phyloP scores from a whole-genome alignment of 1,284 basidiomycete genomes.

The Mycena sp. region DNA sequence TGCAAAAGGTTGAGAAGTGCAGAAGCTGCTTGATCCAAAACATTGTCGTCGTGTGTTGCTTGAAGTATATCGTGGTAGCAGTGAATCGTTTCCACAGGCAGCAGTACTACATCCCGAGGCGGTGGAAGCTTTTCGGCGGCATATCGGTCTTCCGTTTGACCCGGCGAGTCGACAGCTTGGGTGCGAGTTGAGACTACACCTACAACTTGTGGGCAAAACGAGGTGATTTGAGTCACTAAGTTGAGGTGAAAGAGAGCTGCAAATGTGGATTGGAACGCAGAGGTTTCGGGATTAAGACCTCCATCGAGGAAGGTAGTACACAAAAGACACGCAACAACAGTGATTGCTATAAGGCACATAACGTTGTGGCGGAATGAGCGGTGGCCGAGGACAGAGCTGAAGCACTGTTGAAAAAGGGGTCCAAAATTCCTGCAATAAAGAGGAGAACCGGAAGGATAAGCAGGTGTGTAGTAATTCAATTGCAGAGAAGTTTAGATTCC shows the following conservation, averaged over 20 bases:
- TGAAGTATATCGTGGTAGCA: conserved; percentile 3
- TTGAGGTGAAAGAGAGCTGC: background rate
- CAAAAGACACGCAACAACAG: background rate
- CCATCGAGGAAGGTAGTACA: background rate
- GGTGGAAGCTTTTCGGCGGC: too few species aligned
- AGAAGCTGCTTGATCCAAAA: conserved; percentile 1
- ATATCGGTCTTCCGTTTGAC: too few species aligned
- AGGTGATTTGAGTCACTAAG: too few species aligned
- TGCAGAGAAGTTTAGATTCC: background rate
- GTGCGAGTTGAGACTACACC: too few species aligned
- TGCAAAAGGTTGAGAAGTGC: conserved; percentile 2
- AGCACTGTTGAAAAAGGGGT: conserved; percentile 3
- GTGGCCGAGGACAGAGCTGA: background rate
- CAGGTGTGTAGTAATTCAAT: conserved; percentile 15
- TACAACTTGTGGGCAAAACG: too few species aligned
- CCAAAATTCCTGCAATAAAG: conserved; percentile 8
- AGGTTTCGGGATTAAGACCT: conserved; percentile 7
- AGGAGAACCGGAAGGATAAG: conserved; percentile 17
- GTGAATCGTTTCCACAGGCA: background rate
- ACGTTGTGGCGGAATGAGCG: background rate
- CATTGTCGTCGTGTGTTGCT: conserved; percentile 11
- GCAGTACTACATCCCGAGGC: background rate
- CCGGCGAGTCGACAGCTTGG: too few species aligned
- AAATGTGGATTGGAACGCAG: conserved; percentile 12
- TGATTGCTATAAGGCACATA: conserved; percentile 1